Evolutionary conservation across 345 rosid genomes (phyloP).

Genomic region (Lepidium sativum): DNA sequence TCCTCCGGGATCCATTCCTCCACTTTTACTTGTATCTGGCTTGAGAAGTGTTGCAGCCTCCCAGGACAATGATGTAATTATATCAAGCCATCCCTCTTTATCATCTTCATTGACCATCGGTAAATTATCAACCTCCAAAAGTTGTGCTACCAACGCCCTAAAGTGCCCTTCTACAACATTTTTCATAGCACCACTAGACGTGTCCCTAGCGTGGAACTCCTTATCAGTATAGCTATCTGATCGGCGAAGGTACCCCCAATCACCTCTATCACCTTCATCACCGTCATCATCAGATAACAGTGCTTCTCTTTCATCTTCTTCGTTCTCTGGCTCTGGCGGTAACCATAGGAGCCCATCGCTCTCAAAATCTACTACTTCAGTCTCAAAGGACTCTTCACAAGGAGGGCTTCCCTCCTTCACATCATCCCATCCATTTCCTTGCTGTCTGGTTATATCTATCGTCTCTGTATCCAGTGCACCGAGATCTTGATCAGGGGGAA

Average conservation of each 20-base stretch:
- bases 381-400: slow-evolving; percentile 40
- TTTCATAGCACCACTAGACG: slow-evolving; percentile 60
- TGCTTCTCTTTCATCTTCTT: slow-evolving; percentile 88
- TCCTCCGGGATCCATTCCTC: slow-evolving; percentile 99
- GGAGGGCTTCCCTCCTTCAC: slow-evolving; percentile 26
- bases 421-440: slow-evolving; percentile 43
- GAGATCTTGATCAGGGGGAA: slow-evolving; percentile 39
- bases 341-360: slow-evolving; percentile 75
- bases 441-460: slow-evolving; percentile 24
- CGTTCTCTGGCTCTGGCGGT: slow-evolving; percentile 92
- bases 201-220: slow-evolving; percentile 51
- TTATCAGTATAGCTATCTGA: slow-evolving; percentile 62
- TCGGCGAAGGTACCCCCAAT: slow-evolving; percentile 64
- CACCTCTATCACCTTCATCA: slow-evolving; percentile 59
- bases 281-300: slow-evolving; percentile 60
- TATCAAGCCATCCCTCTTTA: slow-evolving; percentile 78
- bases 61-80: slow-evolving; percentile 86
- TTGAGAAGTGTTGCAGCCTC: slow-evolving; percentile 87
- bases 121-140: slow-evolving; percentile 68
- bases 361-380: slow-evolving; percentile 84
- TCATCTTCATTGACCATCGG: slow-evolving; percentile 60
- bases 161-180: slow-evolving; percentile 86
- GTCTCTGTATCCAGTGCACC: slow-evolving; percentile 34
- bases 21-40: slow-evolving; percentile 89
- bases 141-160: slow-evolving; percentile 76